Conservation (phyloP, 768 basidiomycete genomes). For the Phaffia tasmanica region DNA sequence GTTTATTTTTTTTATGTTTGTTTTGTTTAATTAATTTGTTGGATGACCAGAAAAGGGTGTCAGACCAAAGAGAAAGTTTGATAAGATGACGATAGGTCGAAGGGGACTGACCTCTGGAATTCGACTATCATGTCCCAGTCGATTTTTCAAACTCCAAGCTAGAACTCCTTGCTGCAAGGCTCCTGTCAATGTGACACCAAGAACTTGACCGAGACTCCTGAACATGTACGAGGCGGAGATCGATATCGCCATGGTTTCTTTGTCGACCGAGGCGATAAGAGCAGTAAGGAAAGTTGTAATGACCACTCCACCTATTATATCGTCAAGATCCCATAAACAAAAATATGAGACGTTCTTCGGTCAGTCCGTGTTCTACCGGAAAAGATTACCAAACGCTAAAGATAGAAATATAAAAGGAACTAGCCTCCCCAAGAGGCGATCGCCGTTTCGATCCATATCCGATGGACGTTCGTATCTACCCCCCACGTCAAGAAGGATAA, state of each 20-base stretch:
- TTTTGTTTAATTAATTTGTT: slow-evolving; percentile 26
- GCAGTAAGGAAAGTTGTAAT: slow-evolving; percentile 10
- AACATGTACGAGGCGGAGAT: slow-evolving; percentile 36
- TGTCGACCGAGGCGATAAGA: slow-evolving; percentile 23
- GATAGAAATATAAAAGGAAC: not conserved
- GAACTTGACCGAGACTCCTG: slow-evolving; percentile 34
- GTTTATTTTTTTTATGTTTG: too few species aligned
- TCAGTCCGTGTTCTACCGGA: too few species aligned
- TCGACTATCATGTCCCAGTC: not conserved
- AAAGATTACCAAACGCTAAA: too few species aligned
- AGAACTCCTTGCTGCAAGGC: slow-evolving; percentile 33
- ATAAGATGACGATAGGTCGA: slow-evolving; percentile 22
- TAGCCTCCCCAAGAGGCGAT: slow-evolving; percentile 27
- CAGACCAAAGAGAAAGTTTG: slow-evolving; percentile 7
- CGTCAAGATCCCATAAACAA: not conserved
- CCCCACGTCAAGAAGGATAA: slow-evolving; percentile 31
- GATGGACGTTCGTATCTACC: slow-evolving; percentile 22
- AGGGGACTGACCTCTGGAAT: not conserved
- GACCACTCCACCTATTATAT: not conserved
- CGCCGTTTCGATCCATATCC: slow-evolving; percentile 32
- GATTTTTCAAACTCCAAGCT: not conserved
- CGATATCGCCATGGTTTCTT: slow-evolving; percentile 30
- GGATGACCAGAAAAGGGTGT: not conserved
- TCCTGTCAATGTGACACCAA: slow-evolving; percentile 33
- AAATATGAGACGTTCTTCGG: too few species aligned